Base-by-base conservation (phyloP, 2,329 filamentous ascomycete species). In the Diaporthe capsici region DNA sequence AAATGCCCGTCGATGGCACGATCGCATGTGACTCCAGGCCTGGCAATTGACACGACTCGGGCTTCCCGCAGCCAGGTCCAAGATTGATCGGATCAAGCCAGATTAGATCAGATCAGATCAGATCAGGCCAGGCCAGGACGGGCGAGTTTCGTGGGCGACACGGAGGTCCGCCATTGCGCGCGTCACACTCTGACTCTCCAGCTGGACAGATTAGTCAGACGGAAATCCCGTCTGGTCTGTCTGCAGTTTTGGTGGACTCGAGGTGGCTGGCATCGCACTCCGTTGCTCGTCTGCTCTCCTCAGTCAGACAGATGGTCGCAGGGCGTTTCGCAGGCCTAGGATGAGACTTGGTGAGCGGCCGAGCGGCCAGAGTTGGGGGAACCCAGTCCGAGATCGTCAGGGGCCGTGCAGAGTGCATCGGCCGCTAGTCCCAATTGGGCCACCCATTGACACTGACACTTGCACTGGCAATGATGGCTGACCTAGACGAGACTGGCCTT, bases 321-420 rank as follows among this genome's bases (percentile, higher is more conserved):
- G 17, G 28, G n/a, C 34, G 65, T 70, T 70, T 70, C 65, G 65
- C 34, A 37, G 65, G 13, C 7, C 47, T 51, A 31, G 49, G 65
- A 55, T 70, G 65, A 70, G 47, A 55, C 65, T 70, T 55, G 44
- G 34, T 51, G 15, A 28, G 65, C 65, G 65, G 65, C 65, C 65
- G 47, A 53, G 65, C 31, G 65, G 65, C 65, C 65, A 68, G 34
- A n/a, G 65, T 37, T 51, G 47, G 47, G 65, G 47, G 22, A 34
- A 15, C 63, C 65, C 31, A 53, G 39, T 34, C 31, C 31, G 49
- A 39, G 65, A 55, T 70, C 34, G 65, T 70, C 65, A 70, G 65
- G 65, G 65, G 65, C 49, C 65, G 65, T 68, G 63, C 63, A 37
- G 44, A 31, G 10, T 53, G 65, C 65, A 55, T 42, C 49, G 65